These are phyloP conservation scores for Sarocladium strictum DNA, from an alignment of 2,329 filamentous ascomycete genomes.

Conservation along the genomic window DNA sequence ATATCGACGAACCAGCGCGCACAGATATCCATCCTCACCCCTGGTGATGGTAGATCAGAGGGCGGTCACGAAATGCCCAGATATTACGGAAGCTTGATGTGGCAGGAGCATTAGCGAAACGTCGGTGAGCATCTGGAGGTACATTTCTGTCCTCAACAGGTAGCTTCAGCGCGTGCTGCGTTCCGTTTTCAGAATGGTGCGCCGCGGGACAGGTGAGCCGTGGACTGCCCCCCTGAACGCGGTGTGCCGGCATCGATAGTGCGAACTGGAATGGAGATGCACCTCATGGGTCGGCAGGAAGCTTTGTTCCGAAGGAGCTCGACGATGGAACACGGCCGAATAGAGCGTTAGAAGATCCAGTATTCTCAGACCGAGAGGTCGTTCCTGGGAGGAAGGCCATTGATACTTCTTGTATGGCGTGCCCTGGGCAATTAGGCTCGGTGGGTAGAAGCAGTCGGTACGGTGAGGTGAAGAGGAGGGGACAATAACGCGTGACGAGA, in stretches of 20 bases:
- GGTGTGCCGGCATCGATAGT: background rate
- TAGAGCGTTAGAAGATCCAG: no score
- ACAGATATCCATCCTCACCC: background rate
- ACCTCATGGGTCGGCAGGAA: background rate
- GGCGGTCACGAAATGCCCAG: background rate
- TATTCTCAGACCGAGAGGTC: no score
- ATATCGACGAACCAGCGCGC: background rate
- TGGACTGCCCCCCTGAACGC: background rate
- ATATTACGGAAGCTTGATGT: background rate
- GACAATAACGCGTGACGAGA: background rate
- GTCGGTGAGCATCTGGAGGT: background rate
- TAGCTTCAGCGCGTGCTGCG: background rate
- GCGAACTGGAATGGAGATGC: background rate
- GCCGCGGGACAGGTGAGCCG: background rate
- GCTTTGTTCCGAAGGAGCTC: background rate
- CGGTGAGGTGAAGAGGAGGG: background rate
- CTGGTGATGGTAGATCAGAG: background rate
- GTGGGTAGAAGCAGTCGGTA: no score
- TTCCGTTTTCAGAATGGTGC: background rate
- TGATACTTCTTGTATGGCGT: background rate
- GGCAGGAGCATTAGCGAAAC: slow-evolving; percentile 1
- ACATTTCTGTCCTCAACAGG: background rate
- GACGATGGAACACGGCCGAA: no score
- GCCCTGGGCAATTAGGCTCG: background rate
- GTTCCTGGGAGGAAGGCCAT: no score